These are phyloP conservation scores for Fusarium neocosmosporiellum DNA, from an alignment of 2,329 filamentous ascomycete species.

Conservation along the genomic window DNA sequence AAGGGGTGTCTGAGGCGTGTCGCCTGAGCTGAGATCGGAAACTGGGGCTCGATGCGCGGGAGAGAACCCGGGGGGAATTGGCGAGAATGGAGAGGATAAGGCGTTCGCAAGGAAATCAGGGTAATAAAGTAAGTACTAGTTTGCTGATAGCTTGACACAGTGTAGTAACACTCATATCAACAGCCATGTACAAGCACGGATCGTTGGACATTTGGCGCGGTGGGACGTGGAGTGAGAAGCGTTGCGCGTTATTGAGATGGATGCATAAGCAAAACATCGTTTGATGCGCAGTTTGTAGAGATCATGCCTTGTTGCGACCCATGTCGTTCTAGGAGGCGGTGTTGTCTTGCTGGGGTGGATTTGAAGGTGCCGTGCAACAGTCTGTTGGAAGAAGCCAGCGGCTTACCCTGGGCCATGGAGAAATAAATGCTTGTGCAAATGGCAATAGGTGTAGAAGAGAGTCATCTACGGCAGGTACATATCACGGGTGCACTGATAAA, in stretches of 20 bases:
- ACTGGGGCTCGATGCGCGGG: neutral
- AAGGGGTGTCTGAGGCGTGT: neutral
- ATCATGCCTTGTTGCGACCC: neutral
- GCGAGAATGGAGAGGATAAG: neutral
- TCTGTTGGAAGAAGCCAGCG: neutral
- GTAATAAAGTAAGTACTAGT: fast-evolving
- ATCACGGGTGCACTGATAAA: neutral
- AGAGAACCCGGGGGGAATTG: neutral
- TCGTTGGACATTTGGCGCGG: neutral
- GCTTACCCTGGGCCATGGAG: neutral
- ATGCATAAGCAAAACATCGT: neutral
- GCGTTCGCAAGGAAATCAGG: neutral
- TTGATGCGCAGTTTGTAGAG: neutral
- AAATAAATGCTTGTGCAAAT: neutral
- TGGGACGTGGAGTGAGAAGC: neutral
- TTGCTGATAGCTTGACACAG: neutral
- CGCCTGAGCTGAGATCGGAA: neutral
- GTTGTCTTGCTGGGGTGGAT: neutral
- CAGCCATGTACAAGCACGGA: neutral
- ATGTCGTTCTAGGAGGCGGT: neutral
- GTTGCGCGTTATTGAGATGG: neutral
- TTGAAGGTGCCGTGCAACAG: neutral
- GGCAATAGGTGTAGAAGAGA: neutral
- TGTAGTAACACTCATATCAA: neutral
- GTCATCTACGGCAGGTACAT: too few species aligned